phyloP scores from a whole-genome alignment of 2,329 filamentous ascomycete species.

The Aspergillus latus region DNA sequence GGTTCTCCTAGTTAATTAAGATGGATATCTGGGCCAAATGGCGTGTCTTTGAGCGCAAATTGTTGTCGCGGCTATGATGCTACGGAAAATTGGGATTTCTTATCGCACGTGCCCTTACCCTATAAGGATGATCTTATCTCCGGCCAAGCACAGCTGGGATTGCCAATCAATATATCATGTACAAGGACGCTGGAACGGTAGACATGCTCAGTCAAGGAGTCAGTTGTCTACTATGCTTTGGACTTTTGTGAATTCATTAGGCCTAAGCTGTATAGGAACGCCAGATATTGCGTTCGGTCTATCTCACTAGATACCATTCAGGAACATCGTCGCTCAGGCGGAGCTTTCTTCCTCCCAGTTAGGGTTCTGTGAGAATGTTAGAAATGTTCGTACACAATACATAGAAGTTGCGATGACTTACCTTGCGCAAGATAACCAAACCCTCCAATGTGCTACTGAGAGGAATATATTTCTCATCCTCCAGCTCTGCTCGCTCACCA shows the following conservation, averaged over 20 bases:
- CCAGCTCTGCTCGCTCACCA: constrained; percentile 91
- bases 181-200: not conserved
- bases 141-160: not conserved
- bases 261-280: constrained; percentile 29
- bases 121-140: constrained; percentile 21
- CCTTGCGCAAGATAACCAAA: constrained; percentile 94
- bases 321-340: constrained; percentile 31
- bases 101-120: constrained; percentile 38
- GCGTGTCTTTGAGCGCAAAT: not conserved
- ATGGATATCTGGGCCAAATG: not conserved
- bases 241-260: constrained; percentile 39
- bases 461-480: constrained; percentile 96
- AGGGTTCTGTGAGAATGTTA: constrained; percentile 43
- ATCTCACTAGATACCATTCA: constrained; percentile 20
- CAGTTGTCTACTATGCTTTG: constrained; percentile 32
- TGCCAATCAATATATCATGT: not conserved
- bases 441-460: constrained; percentile 90
- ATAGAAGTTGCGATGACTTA: constrained; percentile 47
- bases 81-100: constrained; percentile 31
- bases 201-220: not conserved
- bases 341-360: constrained; percentile 41
- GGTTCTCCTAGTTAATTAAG: not conserved
- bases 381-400: constrained; percentile 8
- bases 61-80: constrained; percentile 11
- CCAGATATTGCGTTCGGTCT: constrained; percentile 22